Conservation (phyloP, 2,329 filamentous ascomycete species). For the Zymoseptoria brevis region DNA sequence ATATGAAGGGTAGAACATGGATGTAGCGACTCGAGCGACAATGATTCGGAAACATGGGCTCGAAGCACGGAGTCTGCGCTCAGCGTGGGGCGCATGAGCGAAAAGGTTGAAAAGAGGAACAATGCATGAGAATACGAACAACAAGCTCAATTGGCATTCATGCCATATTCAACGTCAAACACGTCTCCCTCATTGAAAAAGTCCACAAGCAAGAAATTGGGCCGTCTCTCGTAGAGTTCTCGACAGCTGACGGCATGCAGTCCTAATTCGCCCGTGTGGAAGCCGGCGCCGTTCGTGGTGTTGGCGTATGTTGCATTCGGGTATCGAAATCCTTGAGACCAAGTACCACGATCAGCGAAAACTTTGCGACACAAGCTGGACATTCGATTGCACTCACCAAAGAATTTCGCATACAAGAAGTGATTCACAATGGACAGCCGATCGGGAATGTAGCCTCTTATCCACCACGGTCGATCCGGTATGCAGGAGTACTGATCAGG, state of each 20-base stretch:
- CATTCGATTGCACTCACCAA: slow-evolving; percentile 11
- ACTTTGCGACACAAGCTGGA: not conserved
- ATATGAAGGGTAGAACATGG: no score
- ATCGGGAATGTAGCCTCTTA: slow-evolving; percentile 31
- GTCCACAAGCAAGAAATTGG: slow-evolving; percentile 39
- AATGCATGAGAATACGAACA: not conserved
- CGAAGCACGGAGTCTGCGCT: not conserved
- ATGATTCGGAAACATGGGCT: not conserved
- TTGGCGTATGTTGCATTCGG: slow-evolving; percentile 35
- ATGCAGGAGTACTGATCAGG: slow-evolving; percentile 31
- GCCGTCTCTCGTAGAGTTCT: slow-evolving; percentile 30
- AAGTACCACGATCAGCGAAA: not conserved
- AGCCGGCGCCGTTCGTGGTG: slow-evolving; percentile 36
- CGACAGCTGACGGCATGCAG: slow-evolving; percentile 36
- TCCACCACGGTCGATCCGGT: slow-evolving; percentile 34
- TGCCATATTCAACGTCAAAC: slow-evolving; percentile 23
- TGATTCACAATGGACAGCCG: slow-evolving; percentile 42
- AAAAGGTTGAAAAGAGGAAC: not conserved
- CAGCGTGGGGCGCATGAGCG: not conserved
- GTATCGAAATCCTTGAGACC: slow-evolving; percentile 29
- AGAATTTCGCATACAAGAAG: slow-evolving; percentile 38
- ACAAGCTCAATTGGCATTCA: slow-evolving; percentile 19
- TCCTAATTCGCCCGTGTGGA: slow-evolving; percentile 35
- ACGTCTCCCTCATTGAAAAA: slow-evolving; percentile 25
- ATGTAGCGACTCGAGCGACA: no score